Percentiles rank a stretch among this genome's conserved stretches.
Evolutionary conservation across 495 filamentous ascomycete species (phyloP).

Genomic region (Talaromyces thailandensis): DNA sequence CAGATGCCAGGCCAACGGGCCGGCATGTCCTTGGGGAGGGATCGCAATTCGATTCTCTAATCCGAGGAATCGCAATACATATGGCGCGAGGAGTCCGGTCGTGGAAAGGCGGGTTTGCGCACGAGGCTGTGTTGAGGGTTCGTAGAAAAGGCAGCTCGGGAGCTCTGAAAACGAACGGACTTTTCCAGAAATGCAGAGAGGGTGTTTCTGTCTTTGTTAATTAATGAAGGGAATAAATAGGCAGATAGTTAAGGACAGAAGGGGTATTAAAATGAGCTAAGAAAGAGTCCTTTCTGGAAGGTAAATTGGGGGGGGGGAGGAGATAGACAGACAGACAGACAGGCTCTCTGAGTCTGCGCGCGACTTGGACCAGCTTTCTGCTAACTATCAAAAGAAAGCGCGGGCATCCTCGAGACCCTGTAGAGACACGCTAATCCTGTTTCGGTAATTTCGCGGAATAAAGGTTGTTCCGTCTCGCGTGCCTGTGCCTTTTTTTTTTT

Average conservation of each 20-base stretch:
- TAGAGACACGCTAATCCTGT: constrained; percentile 28
- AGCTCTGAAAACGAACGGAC: constrained; percentile 41
- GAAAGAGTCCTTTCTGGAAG: constrained; percentile 42
- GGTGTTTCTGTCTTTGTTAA: background rate
- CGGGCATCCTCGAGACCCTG: constrained; percentile 38
- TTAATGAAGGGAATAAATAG: constrained; percentile 10
- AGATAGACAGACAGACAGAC: constrained; percentile 29
- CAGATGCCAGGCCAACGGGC: constrained; percentile 34
- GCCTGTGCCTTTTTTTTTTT: background rate
- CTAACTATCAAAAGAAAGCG: constrained; percentile 26
- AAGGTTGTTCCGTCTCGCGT: constrained; percentile 18
- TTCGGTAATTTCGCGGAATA: constrained; percentile 19
- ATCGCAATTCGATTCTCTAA: constrained; percentile 19
- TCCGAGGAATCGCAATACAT: constrained; percentile 19
- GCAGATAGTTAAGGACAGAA: constrained; percentile 16
- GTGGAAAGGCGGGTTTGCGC: background rate
- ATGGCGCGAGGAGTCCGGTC: constrained; percentile 30
- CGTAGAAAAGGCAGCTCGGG: constrained; percentile 15
- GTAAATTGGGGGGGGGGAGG: constrained; percentile 28
- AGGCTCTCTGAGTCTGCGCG: constrained; percentile 45
- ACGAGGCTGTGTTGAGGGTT: constrained; percentile 35
- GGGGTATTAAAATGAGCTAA: constrained; percentile 46
- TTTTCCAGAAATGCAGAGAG: constrained; percentile 12
- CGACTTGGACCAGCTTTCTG: background rate
- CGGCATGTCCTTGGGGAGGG: constrained; percentile 22